Conservation (phyloP, 257 asterid genomes). For the Echites panduratus region DNA sequence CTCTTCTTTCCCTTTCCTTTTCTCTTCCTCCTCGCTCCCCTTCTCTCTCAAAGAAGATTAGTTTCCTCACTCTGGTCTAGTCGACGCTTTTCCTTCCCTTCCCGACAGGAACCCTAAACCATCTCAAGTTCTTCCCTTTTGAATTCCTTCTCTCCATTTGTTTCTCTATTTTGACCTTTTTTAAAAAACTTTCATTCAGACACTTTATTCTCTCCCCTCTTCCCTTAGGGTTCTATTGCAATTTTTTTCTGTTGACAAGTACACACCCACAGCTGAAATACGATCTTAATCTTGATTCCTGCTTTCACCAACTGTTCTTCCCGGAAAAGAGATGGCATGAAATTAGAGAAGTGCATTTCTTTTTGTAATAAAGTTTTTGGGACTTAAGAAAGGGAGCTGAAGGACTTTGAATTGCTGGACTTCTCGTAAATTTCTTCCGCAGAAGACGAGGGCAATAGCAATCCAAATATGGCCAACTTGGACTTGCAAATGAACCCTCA, state of each 20-base stretch:
- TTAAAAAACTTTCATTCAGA: background rate
- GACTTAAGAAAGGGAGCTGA: conserved; percentile 1
- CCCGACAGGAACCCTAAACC: conserved; percentile 8
- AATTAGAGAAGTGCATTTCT: background rate
- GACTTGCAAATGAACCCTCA: conserved; percentile 76
- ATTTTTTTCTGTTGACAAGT: background rate
- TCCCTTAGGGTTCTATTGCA: background rate
- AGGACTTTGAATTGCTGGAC: background rate
- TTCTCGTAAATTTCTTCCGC: background rate
- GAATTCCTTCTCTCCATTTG: background rate
- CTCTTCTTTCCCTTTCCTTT: too few relatives aligned
- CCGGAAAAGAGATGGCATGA: conserved; percentile 1
- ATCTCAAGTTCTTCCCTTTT: background rate
- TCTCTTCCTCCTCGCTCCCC: background rate
- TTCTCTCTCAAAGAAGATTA: background rate
- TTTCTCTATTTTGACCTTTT: background rate
- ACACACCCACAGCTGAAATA: background rate
- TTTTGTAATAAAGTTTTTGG: background rate
- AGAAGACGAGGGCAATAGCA: background rate
- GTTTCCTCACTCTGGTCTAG: background rate
- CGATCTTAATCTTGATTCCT: background rate
- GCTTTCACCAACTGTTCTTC: background rate
- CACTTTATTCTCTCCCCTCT: background rate
- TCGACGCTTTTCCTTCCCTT: background rate
- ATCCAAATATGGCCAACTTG: conserved; percentile 17